These are phyloP conservation scores for Podospora anserina DNA, from an alignment of 495 filamentous ascomycete genomes.

Conservation along the genomic window DNA sequence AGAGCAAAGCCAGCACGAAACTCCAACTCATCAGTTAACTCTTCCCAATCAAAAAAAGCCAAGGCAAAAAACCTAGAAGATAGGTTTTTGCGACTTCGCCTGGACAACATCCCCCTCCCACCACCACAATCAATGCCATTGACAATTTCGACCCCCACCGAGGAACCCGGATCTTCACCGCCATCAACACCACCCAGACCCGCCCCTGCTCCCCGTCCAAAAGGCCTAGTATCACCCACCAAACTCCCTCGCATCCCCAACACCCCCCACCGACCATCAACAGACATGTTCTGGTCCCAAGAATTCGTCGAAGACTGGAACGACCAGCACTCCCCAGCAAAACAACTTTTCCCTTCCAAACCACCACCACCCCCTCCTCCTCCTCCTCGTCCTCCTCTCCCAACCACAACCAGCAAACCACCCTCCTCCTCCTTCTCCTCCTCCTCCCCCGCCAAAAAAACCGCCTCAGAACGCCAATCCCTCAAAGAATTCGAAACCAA, in stretches of 20 bases:
- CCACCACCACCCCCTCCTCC: slow-evolving; percentile 48
- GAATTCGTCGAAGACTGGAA: slow-evolving; percentile 77
- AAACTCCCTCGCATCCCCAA: slow-evolving; percentile 39
- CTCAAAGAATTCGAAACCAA: slow-evolving; percentile 63
- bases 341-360: slow-evolving; percentile 41
- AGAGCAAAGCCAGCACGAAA: not conserved
- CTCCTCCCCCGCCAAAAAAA: slow-evolving; percentile 24
- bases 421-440: slow-evolving; percentile 8
- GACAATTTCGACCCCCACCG: not conserved
- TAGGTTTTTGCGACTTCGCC: slow-evolving; percentile 22
- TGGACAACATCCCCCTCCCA: slow-evolving; percentile 15
- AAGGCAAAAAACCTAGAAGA: not conserved
- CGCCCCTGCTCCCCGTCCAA: slow-evolving; percentile 7
- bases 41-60: not conserved
- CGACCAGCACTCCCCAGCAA: slow-evolving; percentile 70
- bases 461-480: slow-evolving; percentile 29
- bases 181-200: slow-evolving; percentile 31
- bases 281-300: slow-evolving; percentile 78
- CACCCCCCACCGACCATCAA: slow-evolving; percentile 58
- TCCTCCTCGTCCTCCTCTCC: slow-evolving; percentile 8
- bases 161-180: slow-evolving; percentile 17
- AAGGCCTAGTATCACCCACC: slow-evolving; percentile 34
- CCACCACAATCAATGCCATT: not conserved
- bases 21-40: not conserved
- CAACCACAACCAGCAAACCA: slow-evolving; percentile 57